Evolutionary conservation across 73 alveolate genomes (phyloP).

Genomic region (Vitrella brassicaformis): DNA sequence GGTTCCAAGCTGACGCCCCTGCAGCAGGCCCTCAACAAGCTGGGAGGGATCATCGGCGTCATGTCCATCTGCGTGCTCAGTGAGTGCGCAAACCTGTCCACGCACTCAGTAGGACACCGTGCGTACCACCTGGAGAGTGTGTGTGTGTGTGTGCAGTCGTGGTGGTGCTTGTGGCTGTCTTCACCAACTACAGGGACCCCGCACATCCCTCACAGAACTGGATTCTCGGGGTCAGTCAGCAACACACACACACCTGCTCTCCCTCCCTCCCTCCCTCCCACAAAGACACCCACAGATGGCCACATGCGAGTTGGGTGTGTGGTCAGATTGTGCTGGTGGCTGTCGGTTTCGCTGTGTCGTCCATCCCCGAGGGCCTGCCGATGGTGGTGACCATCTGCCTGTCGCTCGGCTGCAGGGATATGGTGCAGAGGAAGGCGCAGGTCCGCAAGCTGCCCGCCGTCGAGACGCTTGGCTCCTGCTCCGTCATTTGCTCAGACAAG

Average conservation of each 20-base stretch:
- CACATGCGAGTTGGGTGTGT: background rate
- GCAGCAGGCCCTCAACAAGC: background rate
- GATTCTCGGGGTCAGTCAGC: too few species aligned
- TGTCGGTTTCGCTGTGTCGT: slow-evolving; percentile 91
- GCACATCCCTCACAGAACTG: too few species aligned
- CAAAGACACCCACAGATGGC: too few species aligned
- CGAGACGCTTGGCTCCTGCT: slow-evolving; percentile 91
- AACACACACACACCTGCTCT: too few species aligned
- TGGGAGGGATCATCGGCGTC: slow-evolving; percentile 1
- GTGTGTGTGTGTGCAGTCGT: too few species aligned
- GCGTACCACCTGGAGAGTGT: too few species aligned
- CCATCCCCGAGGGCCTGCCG: slow-evolving; percentile 91
- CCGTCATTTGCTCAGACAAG: slow-evolving; percentile 82
- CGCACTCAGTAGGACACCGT: too few species aligned
- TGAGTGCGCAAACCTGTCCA: too few species aligned
- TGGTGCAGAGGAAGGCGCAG: slow-evolving; percentile 20
- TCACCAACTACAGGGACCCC: background rate
- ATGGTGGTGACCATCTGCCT: slow-evolving; percentile 70
- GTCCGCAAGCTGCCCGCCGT: slow-evolving; percentile 79
- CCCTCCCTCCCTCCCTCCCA: too few species aligned
- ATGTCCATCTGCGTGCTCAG: background rate
- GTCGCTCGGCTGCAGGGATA: slow-evolving; percentile 69
- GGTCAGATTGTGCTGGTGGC: slow-evolving; percentile 65
- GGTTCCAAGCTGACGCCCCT: background rate
- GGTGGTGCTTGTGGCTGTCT: background rate